A percentile compares a stretch with the other conserved stretches of the same genome.
These are phyloP conservation scores for Zygnema circumcarinatum DNA, from an alignment of 139 green algal genomes.

Conservation along the genomic window DNA sequence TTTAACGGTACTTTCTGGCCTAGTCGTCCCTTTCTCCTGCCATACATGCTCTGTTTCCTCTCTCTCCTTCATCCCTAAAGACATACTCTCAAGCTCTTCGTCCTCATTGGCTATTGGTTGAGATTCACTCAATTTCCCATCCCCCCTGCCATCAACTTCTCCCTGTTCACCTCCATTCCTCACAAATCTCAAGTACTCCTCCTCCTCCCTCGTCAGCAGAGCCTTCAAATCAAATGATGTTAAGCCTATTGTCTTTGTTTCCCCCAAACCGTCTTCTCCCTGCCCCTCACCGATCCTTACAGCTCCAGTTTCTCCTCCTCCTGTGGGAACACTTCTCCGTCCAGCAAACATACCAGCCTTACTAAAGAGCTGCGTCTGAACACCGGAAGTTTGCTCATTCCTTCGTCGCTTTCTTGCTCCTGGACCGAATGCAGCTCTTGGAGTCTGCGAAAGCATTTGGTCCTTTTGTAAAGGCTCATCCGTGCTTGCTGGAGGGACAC, in stretches of 20 bases:
- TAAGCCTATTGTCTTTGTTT: not conserved
- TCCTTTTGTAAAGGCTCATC: too few relatives aligned
- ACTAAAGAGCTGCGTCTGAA: not conserved
- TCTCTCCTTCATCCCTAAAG: not conserved
- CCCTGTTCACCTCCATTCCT: not conserved
- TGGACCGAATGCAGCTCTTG: slow-evolving; percentile 11
- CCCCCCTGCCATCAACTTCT: slow-evolving; percentile 2
- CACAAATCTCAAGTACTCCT: slow-evolving; percentile 1
- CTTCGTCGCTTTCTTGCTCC: slow-evolving; percentile 12
- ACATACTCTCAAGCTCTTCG: not conserved
- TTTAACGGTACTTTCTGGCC: slow-evolving; percentile 19
- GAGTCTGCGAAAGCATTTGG: not conserved
- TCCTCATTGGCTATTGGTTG: not conserved
- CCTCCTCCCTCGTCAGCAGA: slow-evolving; percentile 10
- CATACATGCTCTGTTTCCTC: not conserved
- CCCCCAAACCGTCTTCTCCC: slow-evolving; percentile 8
- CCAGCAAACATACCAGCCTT: too few relatives aligned
- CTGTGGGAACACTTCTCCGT: too few relatives aligned
- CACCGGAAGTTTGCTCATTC: not conserved
- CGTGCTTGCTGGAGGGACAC: too few relatives aligned
- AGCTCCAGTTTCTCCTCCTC: not conserved
- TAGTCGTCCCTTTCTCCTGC: not conserved
- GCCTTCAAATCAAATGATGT: not conserved
- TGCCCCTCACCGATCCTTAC: slow-evolving; percentile 15
- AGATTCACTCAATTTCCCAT: not conserved